Percentiles rank a stretch among this genome's conserved stretches.
Evolutionary conservation across 2,329 filamentous ascomycete genomes (phyloP).

Genomic region (Epichloe brachyelytri): DNA sequence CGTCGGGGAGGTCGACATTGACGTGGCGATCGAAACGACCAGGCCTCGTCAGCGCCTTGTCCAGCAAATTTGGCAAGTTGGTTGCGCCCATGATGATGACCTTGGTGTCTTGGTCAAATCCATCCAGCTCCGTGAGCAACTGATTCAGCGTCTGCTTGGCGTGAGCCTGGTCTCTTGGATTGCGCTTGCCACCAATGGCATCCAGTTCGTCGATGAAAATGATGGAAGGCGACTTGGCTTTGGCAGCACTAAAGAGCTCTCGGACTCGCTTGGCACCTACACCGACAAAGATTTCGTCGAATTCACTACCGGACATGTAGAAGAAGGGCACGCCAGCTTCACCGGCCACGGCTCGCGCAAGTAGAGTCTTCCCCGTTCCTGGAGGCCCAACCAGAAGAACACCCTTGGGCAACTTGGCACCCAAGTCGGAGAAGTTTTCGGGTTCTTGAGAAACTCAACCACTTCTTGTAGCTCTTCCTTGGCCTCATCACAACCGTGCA

Average conservation of each 20-base stretch:
- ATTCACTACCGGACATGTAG: constrained; percentile 99
- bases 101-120: constrained; percentile 86
- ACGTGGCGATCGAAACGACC: constrained; percentile 95
- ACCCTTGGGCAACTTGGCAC: constrained; percentile 93
- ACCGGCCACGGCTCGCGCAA: constrained; percentile 88
- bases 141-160: constrained; percentile 97
- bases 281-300: constrained; percentile 96
- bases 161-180: constrained; percentile 85
- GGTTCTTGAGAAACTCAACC: constrained; percentile 89
- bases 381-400: constrained; percentile 90
- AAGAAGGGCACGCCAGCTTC: constrained; percentile 98
- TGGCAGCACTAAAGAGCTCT: constrained; percentile 76
- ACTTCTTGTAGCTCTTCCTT: constrained; percentile 97
- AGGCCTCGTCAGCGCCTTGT: constrained; percentile 87
- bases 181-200: constrained; percentile 87
- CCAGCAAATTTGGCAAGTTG: constrained; percentile 87
- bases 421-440: constrained; percentile 82
- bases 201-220: constrained; percentile 93
- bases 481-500: constrained; percentile 94
- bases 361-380: constrained; percentile 91
- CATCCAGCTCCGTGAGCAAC: constrained; percentile 89
- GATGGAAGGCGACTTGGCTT: constrained; percentile 77
- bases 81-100: constrained; percentile 95
- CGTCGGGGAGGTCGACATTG: constrained; percentile 77
- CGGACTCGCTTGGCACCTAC: constrained; percentile 94